These are phyloP conservation scores for Rubus idaeus DNA, from an alignment of 306 rosid genomes.

Conservation along the genomic window DNA sequence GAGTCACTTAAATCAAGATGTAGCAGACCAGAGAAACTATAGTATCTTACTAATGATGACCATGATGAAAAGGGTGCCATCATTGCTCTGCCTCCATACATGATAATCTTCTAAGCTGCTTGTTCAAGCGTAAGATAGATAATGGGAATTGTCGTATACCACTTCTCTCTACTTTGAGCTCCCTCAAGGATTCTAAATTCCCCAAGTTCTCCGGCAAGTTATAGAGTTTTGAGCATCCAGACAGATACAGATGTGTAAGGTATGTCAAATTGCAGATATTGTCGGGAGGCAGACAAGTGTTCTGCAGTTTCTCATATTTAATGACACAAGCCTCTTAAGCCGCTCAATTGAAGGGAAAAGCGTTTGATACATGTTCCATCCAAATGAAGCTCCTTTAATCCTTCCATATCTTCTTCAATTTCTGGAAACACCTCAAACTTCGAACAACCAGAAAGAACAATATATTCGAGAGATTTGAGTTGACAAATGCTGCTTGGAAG, in stretches of 20 bases:
- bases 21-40: not conserved
- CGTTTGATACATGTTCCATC: too few species aligned
- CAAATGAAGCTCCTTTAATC: too few species aligned
- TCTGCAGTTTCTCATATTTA: not conserved
- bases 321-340: not conserved
- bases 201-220: conserved; percentile 2
- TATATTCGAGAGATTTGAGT: too few species aligned
- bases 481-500: too few species aligned
- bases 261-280: not conserved
- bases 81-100: not conserved
- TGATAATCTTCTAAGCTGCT: not conserved
- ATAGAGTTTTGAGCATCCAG: not conserved
- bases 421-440: too few species aligned
- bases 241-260: not conserved
- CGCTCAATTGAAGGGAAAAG: too few species aligned
- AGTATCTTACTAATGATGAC: not conserved
- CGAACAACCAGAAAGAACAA: too few species aligned
- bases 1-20: not conserved
- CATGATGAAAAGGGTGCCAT: not conserved
- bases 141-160: not conserved
- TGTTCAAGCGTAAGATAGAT: not conserved
- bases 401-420: too few species aligned
- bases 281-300: conserved; percentile 4
- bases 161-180: not conserved
- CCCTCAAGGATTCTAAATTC: not conserved